These are phyloP conservation scores for Austroboletus eburneus DNA, from an alignment of 768 basidiomycete genomes.

Conservation along the genomic window DNA sequence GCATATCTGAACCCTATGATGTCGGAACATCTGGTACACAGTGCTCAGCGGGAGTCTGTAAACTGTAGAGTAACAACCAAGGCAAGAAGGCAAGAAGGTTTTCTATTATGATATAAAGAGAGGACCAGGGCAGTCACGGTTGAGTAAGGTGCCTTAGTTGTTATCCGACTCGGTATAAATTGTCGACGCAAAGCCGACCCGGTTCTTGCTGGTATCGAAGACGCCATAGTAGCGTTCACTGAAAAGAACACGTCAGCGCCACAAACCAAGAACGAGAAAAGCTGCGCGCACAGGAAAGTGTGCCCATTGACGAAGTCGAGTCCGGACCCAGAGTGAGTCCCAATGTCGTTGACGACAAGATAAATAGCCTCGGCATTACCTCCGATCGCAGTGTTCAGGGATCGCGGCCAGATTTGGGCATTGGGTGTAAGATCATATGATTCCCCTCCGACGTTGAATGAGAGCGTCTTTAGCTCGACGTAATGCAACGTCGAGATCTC, in stretches of 20 bases:
- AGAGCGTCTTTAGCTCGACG: conserved; percentile 19
- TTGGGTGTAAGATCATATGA: conserved; percentile 22
- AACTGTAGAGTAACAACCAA: no score
- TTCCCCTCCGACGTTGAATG: conserved; percentile 23
- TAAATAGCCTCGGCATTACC: conserved; percentile 25
- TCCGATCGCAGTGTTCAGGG: conserved; percentile 28
- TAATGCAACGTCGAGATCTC: conserved; percentile 24
- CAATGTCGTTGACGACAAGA: conserved; percentile 27
- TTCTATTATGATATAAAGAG: no score
- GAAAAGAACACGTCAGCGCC: background rate
- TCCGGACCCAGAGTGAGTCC: conserved; percentile 9
- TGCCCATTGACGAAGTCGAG: conserved; percentile 25
- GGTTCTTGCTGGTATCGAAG: conserved; percentile 36
- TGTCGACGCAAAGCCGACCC: conserved; percentile 42
- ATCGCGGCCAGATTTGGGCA: conserved; percentile 34
- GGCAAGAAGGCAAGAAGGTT: no score
- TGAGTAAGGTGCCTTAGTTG: no score
- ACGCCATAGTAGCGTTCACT: conserved; percentile 41
- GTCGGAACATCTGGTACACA: no score
- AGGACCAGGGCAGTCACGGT: no score
- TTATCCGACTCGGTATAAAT: no score
- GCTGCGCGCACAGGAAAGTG: conserved; percentile 9
- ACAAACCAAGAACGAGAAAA: no score
- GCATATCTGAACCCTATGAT: no score
- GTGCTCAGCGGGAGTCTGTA: no score